phyloP scores from a whole-genome alignment of 805 yeast genomes.

The Cyberlindnera euphorbiae region DNA sequence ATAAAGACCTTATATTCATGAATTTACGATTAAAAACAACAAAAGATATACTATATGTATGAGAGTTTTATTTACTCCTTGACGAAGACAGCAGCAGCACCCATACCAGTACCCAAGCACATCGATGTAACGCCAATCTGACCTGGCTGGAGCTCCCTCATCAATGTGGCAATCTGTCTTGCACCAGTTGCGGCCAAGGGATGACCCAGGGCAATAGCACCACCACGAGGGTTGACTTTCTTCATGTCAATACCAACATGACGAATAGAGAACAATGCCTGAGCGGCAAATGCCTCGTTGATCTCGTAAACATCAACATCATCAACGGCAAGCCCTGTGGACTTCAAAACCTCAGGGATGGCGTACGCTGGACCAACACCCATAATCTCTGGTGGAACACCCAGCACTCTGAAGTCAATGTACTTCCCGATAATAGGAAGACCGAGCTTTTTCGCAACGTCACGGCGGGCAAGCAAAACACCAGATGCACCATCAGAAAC shows the following conservation, averaged over 20 bases:
- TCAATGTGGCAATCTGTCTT: conserved; percentile 84
- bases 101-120: conserved; percentile 99
- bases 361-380: conserved; percentile 98
- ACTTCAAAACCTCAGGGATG: conserved; percentile 75
- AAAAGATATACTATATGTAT: too few relatives aligned
- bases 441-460: conserved; percentile 70
- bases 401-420: conserved; percentile 73
- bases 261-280: conserved; percentile 73
- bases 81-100: conserved; percentile 86
- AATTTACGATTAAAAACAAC: too few relatives aligned
- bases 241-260: conserved; percentile 59
- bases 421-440: conserved; percentile 76
- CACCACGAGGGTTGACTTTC: conserved; percentile 88
- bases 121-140: conserved; percentile 88
- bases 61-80: conserved; percentile 63
- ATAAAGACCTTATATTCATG: too few relatives aligned
- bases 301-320: conserved; percentile 81
- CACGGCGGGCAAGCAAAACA: conserved; percentile 78
- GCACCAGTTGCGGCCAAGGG: conserved; percentile 90
- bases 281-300: conserved; percentile 97
- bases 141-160: conserved; percentile 74
- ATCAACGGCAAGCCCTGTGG: conserved; percentile 50
- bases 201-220: conserved; percentile 95
- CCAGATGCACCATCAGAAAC: conserved; percentile 96
- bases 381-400: conserved; percentile 97